Evolutionary conservation across 1,139 yeast species (phyloP), one percentile per base, ranked within the genome.

Genomic region (Kodamaea fungicola): DNA sequence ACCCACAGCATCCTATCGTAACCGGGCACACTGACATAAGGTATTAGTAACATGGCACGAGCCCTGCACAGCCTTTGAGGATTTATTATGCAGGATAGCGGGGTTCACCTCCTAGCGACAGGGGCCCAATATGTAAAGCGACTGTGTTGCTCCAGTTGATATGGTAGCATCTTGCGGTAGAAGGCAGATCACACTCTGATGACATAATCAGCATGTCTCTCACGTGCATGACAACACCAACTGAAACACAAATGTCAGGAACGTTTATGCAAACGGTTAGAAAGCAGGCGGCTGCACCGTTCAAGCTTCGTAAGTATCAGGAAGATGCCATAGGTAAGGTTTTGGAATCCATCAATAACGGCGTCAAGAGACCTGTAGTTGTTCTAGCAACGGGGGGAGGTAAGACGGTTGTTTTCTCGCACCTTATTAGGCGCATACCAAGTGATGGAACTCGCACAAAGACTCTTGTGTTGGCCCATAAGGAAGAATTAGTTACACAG

Each of bases 331-430:
- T 89, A 2, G 54, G 73, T 1, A 57, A 71, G 0, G 78, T 92
- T 22, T 50, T 78, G 1, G 49, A 58, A 0, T 76, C 88, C 0
- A 58, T 87, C 3, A 49, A 58, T 0, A 27, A 52, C 7, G 80
- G 83, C 0, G 55, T 66, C 4, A 61, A 68, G 16, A 65, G 95
- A 33, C 76, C 89, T 1, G 97, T 94, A 0, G 89, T 88, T 2
- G 85, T 89, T 10, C 59, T 92, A 35, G 96, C 97, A 5, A 92
- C 97, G 0, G 98, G 98, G 0, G 94, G 96, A 12, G 98, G 97
- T 2, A 90, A 90, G 51, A 90, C 97, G 0, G 88, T 89, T 12
- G 81, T 90, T 1, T 87, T 90, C 54, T 67, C 92, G 2, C 78
- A 78, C 48, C 53, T 89, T 33, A 73, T 88, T 4, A 8, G 13